phyloP scores from a whole-genome alignment of 768 basidiomycete species.

The Solioccasus polychromus region DNA sequence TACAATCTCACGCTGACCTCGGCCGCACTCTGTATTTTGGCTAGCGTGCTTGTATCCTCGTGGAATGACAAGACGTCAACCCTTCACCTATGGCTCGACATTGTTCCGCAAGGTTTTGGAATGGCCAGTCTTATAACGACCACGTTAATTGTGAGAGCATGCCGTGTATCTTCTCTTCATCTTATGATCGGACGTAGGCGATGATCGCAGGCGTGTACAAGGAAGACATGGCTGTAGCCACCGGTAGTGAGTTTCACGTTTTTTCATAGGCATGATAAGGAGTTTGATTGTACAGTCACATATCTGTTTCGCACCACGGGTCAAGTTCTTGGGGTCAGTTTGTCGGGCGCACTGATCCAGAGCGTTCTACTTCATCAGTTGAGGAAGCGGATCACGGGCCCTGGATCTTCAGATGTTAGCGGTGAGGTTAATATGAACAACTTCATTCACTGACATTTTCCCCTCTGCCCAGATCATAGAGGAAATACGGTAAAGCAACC shows the following conservation, averaged over 20 bases:
- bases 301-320: slow-evolving; percentile 94
- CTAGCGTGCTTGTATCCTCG: slow-evolving; percentile 55
- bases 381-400: slow-evolving; percentile 70
- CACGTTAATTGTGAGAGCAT: slow-evolving; percentile 69
- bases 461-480: slow-evolving; percentile 60
- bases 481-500: slow-evolving; percentile 51
- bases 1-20: slow-evolving; percentile 71
- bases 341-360: slow-evolving; percentile 84
- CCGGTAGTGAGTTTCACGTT: slow-evolving; percentile 65
- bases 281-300: slow-evolving; percentile 55
- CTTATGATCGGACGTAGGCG: slow-evolving; percentile 47
- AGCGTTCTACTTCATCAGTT: slow-evolving; percentile 70
- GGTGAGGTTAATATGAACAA: slow-evolving; percentile 24
- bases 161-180: slow-evolving; percentile 4
- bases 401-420: slow-evolving; percentile 68
- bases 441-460: slow-evolving; percentile 19
- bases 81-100: slow-evolving; percentile 72
- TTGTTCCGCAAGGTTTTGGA: slow-evolving; percentile 80
- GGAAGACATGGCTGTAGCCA: slow-evolving; percentile 84
- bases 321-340: slow-evolving; percentile 91
- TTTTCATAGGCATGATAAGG: slow-evolving; percentile 5
- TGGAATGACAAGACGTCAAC: slow-evolving; percentile 65
- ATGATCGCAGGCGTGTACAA: slow-evolving; percentile 81
- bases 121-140: slow-evolving; percentile 84
- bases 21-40: slow-evolving; percentile 55